These are phyloP conservation scores for Phytopythium mirpurense DNA, from an alignment of 352 stramenopile genomes.

Conservation along the genomic window DNA sequence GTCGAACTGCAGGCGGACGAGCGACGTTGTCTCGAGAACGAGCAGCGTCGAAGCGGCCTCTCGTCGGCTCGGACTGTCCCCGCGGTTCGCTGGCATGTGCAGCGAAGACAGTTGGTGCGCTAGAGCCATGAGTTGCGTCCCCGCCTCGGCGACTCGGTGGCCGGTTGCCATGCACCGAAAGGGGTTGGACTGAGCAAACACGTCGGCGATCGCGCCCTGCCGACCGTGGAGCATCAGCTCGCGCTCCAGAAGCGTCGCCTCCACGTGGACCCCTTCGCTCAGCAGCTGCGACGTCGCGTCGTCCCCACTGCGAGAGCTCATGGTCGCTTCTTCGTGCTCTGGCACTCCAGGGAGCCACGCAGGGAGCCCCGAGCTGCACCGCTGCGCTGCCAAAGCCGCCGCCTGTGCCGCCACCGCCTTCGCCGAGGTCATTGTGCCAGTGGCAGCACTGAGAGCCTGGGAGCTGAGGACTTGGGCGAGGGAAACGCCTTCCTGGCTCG, in stretches of 20 bases:
- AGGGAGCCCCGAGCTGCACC: slow-evolving; percentile 50
- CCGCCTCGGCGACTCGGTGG: slow-evolving; percentile 28
- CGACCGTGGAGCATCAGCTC: slow-evolving; percentile 36
- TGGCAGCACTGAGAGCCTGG: neutral
- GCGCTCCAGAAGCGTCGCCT: slow-evolving; percentile 56
- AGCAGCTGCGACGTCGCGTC: slow-evolving; percentile 52
- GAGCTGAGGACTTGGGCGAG: neutral
- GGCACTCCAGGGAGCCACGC: slow-evolving; percentile 54
- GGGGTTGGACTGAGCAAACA: slow-evolving; percentile 30
- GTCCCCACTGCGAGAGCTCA: slow-evolving; percentile 40
- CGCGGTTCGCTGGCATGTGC: neutral
- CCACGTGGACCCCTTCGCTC: slow-evolving; percentile 40
- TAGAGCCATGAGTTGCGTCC: slow-evolving; percentile 38
- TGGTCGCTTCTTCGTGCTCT: slow-evolving; percentile 51
- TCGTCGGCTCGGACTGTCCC: neutral
- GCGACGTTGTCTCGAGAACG: slow-evolving; percentile 30
- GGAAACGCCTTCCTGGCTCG: neutral
- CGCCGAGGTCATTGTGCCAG: no score
- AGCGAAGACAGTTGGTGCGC: slow-evolving; percentile 18
- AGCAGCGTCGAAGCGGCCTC: slow-evolving; percentile 8
- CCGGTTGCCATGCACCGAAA: slow-evolving; percentile 33
- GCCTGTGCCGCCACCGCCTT: neutral
- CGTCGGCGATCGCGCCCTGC: slow-evolving; percentile 9
- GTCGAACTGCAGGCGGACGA: slow-evolving; percentile 67
- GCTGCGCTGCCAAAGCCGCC: slow-evolving; percentile 15